Evolutionary conservation across 2,329 filamentous ascomycete genomes (phyloP), one percentile per base, ranked within the genome.

Genomic region (Sarocladium oryzae): DNA sequence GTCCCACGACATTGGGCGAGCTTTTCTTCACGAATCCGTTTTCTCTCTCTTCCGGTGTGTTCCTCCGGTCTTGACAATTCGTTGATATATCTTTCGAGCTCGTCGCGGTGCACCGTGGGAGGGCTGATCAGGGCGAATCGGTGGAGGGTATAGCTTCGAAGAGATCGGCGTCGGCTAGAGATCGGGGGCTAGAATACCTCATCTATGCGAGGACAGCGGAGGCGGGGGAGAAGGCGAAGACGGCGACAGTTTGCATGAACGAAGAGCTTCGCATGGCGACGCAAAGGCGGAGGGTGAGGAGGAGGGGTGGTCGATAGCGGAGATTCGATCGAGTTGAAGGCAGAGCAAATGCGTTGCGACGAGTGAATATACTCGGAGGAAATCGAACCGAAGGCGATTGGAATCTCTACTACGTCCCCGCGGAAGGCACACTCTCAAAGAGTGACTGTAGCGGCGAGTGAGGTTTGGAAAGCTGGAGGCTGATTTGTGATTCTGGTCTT

Each of bases 1-100:
- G 76, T 91, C 86, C 88, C 88, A 92, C 75, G 84, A 86, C 84
- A 85, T 85, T 75, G 69, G 68, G 62, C 55, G 60, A 26, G 20
- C 33, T 49, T 11, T 32, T 4, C 4, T 40, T 16, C 21, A 16
- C 18, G 36, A 8, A 20, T 20, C 13, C 7, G 4, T 8, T 33
- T 8, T 32, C 11, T 48, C 18, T 30, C 26, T 48, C 9, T 48
- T 15, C 33, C 43, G 4, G 11, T 18, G 26, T 24, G n/a, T 37
- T 8, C 16, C n/a, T n/a, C n/a, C n/a, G n/a, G n/a, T n/a, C n/a
- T n/a, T n/a, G n/a, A n/a, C n/a, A n/a, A n/a, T n/a, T n/a, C n/a
- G n/a, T n/a, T n/a, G n/a, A n/a, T n/a, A n/a, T n/a, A n/a, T n/a
- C n/a, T n/a, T n/a, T n/a, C n/a, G n/a, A n/a, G n/a, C n/a, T n/a